Percentiles rank a stretch among this genome's conserved stretches.
Evolutionary conservation across 2,329 filamentous ascomycete species (phyloP).

Genomic region (Alternaria arborescens): DNA sequence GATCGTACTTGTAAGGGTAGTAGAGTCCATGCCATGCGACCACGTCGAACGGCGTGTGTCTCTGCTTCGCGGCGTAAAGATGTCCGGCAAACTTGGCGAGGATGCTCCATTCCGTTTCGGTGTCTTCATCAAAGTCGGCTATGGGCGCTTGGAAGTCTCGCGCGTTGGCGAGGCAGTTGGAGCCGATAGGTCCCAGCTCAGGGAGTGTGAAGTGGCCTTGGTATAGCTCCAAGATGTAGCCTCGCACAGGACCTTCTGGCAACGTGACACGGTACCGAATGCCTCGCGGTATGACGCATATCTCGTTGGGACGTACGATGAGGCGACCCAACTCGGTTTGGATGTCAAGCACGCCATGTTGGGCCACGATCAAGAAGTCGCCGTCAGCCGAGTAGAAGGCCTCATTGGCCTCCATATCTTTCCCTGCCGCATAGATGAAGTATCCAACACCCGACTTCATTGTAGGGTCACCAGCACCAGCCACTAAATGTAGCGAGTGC

Average conservation of each 20-base stretch:
- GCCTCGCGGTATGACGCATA: slow-evolving; percentile 72
- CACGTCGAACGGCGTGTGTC: slow-evolving; percentile 74
- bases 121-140: slow-evolving; percentile 65
- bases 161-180: slow-evolving; percentile 70
- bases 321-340: slow-evolving; percentile 73
- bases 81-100: slow-evolving; percentile 69
- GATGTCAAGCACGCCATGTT: slow-evolving; percentile 71
- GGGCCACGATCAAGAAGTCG: slow-evolving; percentile 71
- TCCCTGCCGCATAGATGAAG: slow-evolving; percentile 80
- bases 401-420: slow-evolving; percentile 75
- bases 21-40: slow-evolving; percentile 78
- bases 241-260: slow-evolving; percentile 67
- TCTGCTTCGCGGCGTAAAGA: slow-evolving; percentile 68
- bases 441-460: slow-evolving; percentile 82
- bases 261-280: slow-evolving; percentile 69
- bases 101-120: slow-evolving; percentile 65
- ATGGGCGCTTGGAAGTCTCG: slow-evolving; percentile 72
- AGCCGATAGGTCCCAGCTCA: slow-evolving; percentile 72
- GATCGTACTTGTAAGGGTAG: slow-evolving; percentile 67
- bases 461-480: slow-evolving; percentile 80
- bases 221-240: slow-evolving; percentile 74
- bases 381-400: slow-evolving; percentile 86
- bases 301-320: slow-evolving; percentile 72
- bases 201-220: slow-evolving; percentile 71
- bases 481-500: slow-evolving; percentile 74